These are phyloP conservation scores for Trichoderma brevicompactum DNA, from an alignment of 2,329 filamentous ascomycete species.

Conservation along the genomic window DNA sequence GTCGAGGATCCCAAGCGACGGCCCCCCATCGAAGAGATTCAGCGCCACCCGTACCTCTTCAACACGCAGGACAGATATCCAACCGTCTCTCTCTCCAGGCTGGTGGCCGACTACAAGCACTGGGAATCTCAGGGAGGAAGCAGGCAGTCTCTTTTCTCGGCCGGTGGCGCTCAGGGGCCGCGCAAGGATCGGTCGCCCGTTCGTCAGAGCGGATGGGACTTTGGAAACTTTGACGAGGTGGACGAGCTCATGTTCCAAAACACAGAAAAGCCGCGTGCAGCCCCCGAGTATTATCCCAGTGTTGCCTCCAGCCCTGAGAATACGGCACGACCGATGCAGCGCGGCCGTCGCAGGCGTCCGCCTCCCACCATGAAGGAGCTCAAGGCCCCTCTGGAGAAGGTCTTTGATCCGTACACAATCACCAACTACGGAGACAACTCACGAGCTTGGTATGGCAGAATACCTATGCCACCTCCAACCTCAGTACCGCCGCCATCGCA, in stretches of 20 bases:
- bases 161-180: constrained; percentile 53
- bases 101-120: constrained; percentile 68
- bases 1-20: constrained; percentile 60
- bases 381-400: constrained; percentile 51
- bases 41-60: constrained; percentile 66
- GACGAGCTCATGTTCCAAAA: constrained; percentile 28
- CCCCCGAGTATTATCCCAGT: constrained; percentile 18
- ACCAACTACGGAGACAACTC: constrained; percentile 54
- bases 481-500: constrained; percentile 49
- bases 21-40: constrained; percentile 62
- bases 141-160: constrained; percentile 61
- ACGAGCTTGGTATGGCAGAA: constrained; percentile 47
- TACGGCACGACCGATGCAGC: constrained; percentile 28
- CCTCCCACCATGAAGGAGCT: constrained; percentile 50
- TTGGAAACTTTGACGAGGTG: constrained; percentile 43
- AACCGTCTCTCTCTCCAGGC: constrained; percentile 59
- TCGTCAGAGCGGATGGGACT: constrained; percentile 63
- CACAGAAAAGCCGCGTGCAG: constrained; percentile 12
- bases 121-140: constrained; percentile 72
- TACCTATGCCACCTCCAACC: constrained; percentile 40
- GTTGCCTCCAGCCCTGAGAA: constrained; percentile 24
- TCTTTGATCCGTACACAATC: constrained; percentile 54
- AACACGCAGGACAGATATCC: constrained; percentile 63
- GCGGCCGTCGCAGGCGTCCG: constrained; percentile 44
- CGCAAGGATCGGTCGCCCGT: constrained; percentile 43